phyloP scores from a whole-genome alignment of 2,329 filamentous ascomycete genomes.

The Cladosporium sp. region DNA sequence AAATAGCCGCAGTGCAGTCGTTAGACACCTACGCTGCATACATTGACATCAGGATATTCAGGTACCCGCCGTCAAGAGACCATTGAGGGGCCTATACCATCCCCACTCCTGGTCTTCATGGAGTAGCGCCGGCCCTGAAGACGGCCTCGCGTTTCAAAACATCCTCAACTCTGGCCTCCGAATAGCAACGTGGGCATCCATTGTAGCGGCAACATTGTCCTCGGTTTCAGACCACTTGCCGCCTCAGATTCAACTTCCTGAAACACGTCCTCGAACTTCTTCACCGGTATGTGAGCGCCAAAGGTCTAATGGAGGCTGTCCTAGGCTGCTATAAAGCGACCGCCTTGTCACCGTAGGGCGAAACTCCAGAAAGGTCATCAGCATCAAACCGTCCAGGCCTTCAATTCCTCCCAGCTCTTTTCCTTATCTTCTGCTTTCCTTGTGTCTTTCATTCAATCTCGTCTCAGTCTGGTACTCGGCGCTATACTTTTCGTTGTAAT shows the following conservation, averaged over 20 bases:
- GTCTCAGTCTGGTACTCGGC: constrained; percentile 30
- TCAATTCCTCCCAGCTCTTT: constrained; percentile 16
- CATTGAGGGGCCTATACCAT: constrained; percentile 17
- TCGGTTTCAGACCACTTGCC: constrained; percentile 18
- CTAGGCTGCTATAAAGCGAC: constrained; percentile 20
- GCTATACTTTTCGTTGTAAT: constrained; percentile 19
- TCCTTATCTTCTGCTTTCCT: constrained; percentile 28
- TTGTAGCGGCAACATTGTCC: constrained; percentile 8
- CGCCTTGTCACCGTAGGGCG: constrained; percentile 10
- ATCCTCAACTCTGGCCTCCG: not conserved
- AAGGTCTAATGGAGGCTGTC: constrained; percentile 13
- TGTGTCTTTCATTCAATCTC: constrained; percentile 26
- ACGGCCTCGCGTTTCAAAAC: constrained; percentile 14
- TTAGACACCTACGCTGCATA: constrained; percentile 16
- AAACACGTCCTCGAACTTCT: constrained; percentile 1
- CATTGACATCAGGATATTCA: constrained; percentile 19
- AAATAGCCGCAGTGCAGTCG: constrained; percentile 28
- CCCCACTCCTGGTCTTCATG: constrained; percentile 5
- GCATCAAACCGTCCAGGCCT: constrained; percentile 9
- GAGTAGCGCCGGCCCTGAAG: constrained; percentile 19
- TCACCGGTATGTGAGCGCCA: not conserved
- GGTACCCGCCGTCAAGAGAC: constrained; percentile 17
- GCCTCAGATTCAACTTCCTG: not conserved
- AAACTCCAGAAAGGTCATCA: constrained; percentile 9
- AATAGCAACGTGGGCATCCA: not conserved